Evolutionary conservation across 495 filamentous ascomycete species (phyloP).

Genomic region (Sphaerosporella brunnea): DNA sequence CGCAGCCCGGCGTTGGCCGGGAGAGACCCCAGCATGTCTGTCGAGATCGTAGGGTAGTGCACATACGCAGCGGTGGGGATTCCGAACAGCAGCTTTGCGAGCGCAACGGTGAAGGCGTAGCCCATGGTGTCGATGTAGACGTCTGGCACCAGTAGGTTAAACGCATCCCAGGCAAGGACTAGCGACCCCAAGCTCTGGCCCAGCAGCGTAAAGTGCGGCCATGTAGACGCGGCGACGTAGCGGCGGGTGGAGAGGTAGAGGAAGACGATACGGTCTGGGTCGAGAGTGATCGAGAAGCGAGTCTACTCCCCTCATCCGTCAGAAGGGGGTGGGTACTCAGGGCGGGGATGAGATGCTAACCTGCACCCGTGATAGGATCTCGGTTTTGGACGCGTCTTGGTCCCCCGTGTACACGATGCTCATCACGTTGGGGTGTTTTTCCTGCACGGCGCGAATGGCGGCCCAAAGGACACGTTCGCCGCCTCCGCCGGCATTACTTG

Average conservation of each 20-base stretch:
- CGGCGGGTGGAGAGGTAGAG: conserved; percentile 76
- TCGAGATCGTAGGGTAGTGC: conserved; percentile 95
- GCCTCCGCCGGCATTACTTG: conserved; percentile 83
- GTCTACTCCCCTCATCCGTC: conserved; percentile 30
- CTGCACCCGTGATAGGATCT: conserved; percentile 60
- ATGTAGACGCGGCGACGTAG: conserved; percentile 66
- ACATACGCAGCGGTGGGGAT: conserved; percentile 88
- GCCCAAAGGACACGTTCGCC: conserved; percentile 96
- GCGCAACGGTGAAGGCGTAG: conserved; percentile 74
- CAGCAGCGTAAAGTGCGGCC: conserved; percentile 84
- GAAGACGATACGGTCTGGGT: conserved; percentile 66
- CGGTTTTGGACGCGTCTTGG: conserved; percentile 61
- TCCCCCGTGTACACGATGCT: conserved; percentile 92
- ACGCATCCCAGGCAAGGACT: conserved; percentile 79
- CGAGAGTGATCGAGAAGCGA: conserved; percentile 82
- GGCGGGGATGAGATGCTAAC: conserved; percentile 29
- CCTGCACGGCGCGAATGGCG: conserved; percentile 78
- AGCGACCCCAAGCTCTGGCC: conserved; percentile 81
- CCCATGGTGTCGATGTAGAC: conserved; percentile 97
- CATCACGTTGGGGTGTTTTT: conserved; percentile 69
- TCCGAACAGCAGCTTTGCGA: conserved; percentile 68
- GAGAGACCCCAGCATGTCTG: conserved; percentile 84
- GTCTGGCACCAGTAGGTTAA: conserved; percentile 76
- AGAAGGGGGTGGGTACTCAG: background rate
- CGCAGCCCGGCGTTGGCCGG: conserved; percentile 34